Evolutionary conservation across 805 yeast genomes (phyloP), one percentile per base, ranked within the genome.

Genomic region (Trichomonascus vanleenenianus): DNA sequence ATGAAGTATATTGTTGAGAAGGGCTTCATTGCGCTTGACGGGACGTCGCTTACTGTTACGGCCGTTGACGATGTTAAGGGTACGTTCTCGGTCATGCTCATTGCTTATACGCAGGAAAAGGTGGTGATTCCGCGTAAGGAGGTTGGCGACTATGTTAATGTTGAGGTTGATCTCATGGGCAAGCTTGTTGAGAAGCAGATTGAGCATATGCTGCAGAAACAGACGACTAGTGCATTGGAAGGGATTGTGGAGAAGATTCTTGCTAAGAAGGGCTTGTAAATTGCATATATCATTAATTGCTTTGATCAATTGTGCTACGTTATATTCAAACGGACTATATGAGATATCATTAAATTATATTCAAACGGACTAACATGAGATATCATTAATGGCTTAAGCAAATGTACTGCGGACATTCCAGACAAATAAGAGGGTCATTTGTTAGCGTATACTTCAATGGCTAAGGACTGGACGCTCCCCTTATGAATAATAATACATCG

Each of bases 151-250:
- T 54, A 59, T 14, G 94, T 93, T 22, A 93, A 93, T 57, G 79
- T 93, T 41, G 99, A 93, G 66, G 99, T 93, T 30, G 99, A 93
- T 63, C 70, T 91, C 43, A 84, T 91, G 34, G 98, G 97, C 15
- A 93, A 93, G 66, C 73, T 88, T 48, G 78, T 91, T 46, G 96
- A 86, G 59, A 81, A 86, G 63, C 97, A 91, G 66, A 83, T 93
- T 44, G 75, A 51, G 49, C 71, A 73, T 48, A 70, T 73, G 42
- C 82, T 83, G 58, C 70, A 78, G 14, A 58, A 60, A 11, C 72
- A 74, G 48, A 61, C 69, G 8, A 67, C 70, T 32, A 65, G 19
- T 34, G 20, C 75, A 1, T 65, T 85, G 50, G 73, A 64, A 40
- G 65, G 63, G 39, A 61, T 81, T 49, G 71, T 85, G 40, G 65